Conservation (phyloP, 345 rosid genomes). For the Eucalyptus grandis region DNA sequence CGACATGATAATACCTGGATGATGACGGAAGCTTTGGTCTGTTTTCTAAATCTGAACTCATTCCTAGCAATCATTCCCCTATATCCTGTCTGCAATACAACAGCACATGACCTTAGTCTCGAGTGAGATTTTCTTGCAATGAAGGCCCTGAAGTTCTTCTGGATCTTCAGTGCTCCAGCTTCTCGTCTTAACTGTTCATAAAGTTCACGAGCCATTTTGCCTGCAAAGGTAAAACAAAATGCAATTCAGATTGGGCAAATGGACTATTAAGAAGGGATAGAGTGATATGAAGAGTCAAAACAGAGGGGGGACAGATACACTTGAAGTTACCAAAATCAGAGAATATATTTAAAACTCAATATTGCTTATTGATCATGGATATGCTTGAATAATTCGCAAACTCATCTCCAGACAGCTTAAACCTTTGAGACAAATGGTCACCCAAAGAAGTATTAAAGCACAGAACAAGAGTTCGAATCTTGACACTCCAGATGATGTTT, state of each 20-base stretch:
- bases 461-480: background rate
- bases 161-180: slow-evolving; percentile 79
- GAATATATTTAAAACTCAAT: background rate
- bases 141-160: slow-evolving; percentile 61
- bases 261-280: background rate
- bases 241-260: background rate
- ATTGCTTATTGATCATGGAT: background rate
- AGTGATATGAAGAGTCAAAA: background rate
- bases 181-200: slow-evolving; percentile 49
- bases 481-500: background rate
- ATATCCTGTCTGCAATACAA: slow-evolving; percentile 72
- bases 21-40: slow-evolving; percentile 63
- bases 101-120: slow-evolving; percentile 29
- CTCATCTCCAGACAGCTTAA: background rate
- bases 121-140: slow-evolving; percentile 44
- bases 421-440: background rate
- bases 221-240: slow-evolving; percentile 11
- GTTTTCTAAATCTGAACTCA: slow-evolving; percentile 45
- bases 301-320: background rate
- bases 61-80: slow-evolving; percentile 84
- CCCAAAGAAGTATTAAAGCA: background rate
- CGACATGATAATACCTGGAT: slow-evolving; percentile 42
- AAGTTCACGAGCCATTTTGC: slow-evolving; percentile 34
- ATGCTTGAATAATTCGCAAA: background rate
- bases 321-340: background rate